These are phyloP conservation scores for Alternaria sp. DNA, from an alignment of 2,329 filamentous ascomycete genomes.

Conservation along the genomic window DNA sequence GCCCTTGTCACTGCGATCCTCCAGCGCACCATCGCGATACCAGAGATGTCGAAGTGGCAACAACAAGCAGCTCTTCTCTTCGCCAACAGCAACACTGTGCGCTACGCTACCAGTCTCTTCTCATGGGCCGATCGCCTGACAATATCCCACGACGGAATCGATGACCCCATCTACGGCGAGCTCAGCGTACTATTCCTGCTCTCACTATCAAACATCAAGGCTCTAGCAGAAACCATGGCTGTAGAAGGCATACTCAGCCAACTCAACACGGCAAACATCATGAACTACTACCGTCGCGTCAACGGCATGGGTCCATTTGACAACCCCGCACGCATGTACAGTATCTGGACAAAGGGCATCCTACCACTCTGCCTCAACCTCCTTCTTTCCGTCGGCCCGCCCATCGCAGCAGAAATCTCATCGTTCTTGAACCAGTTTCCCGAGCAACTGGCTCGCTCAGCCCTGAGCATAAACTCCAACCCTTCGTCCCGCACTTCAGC, in stretches of 20 bases:
- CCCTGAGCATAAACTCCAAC: conserved; percentile 72
- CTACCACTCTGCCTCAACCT: conserved; percentile 90
- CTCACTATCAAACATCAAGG: conserved; percentile 81
- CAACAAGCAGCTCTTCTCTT: conserved; percentile 58
- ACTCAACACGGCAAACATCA: conserved; percentile 79
- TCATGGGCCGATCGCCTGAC: conserved; percentile 91
- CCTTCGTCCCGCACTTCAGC: conserved; percentile 20
- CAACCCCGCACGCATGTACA: conserved; percentile 77
- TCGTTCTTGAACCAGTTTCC: conserved; percentile 91
- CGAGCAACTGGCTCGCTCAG: conserved; percentile 75
- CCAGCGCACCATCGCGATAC: conserved; percentile 81
- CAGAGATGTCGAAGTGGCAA: conserved; percentile 73
- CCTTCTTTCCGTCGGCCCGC: conserved; percentile 79
- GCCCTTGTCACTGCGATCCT: conserved; percentile 86
- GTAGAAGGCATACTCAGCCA: conserved; percentile 84
- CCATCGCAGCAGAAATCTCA: conserved; percentile 83
- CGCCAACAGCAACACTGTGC: conserved; percentile 71
- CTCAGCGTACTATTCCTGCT: conserved; percentile 89
- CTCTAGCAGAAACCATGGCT: conserved; percentile 87
- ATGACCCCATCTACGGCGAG: conserved; percentile 91
- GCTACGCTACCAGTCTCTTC: conserved; percentile 85
- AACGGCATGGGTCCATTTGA: conserved; percentile 82
- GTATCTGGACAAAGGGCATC: conserved; percentile 88
- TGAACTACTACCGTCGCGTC: conserved; percentile 73
- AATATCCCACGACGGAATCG: conserved; percentile 60